These are phyloP conservation scores for Obba rivulosa DNA, from an alignment of 768 basidiomycete genomes.

Conservation along the genomic window DNA sequence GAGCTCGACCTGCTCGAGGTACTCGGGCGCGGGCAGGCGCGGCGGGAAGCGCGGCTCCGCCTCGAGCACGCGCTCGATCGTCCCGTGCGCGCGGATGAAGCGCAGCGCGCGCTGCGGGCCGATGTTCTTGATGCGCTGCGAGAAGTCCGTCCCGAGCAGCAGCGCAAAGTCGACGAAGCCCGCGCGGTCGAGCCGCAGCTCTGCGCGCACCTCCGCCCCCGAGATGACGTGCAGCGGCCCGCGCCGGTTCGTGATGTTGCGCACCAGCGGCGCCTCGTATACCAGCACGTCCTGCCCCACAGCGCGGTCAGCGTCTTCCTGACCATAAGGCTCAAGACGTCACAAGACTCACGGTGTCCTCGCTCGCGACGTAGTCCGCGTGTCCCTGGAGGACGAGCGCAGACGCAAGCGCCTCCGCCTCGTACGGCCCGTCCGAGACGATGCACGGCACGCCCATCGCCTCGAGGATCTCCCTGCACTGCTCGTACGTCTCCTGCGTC, in stretches of 20 bases:
- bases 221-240: constrained; percentile 60
- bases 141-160: constrained; percentile 88
- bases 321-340: too few species aligned
- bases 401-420: constrained; percentile 84
- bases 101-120: constrained; percentile 76
- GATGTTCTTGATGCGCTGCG: constrained; percentile 74
- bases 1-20: constrained; percentile 56
- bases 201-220: constrained; percentile 54
- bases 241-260: constrained; percentile 60
- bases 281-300: constrained; percentile 65
- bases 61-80: constrained; percentile 67
- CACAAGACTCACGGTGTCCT: constrained; percentile 84
- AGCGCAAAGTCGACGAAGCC: constrained; percentile 81
- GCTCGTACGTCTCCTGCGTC: constrained; percentile 57
- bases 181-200: constrained; percentile 49
- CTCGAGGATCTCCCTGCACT: constrained; percentile 60
- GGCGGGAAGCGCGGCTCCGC: constrained; percentile 45
- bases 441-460: constrained; percentile 85
- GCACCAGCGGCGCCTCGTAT: constrained; percentile 78
- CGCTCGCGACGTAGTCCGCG: constrained; percentile 87
- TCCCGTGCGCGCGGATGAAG: constrained; percentile 63
- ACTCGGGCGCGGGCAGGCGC: constrained; percentile 40
- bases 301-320: too few species aligned
- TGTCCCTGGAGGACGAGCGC: constrained; percentile 66
- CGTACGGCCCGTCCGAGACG: constrained; percentile 60